Conservation (phyloP, 2,329 filamentous ascomycete species). For the Nothopassalora personata region DNA sequence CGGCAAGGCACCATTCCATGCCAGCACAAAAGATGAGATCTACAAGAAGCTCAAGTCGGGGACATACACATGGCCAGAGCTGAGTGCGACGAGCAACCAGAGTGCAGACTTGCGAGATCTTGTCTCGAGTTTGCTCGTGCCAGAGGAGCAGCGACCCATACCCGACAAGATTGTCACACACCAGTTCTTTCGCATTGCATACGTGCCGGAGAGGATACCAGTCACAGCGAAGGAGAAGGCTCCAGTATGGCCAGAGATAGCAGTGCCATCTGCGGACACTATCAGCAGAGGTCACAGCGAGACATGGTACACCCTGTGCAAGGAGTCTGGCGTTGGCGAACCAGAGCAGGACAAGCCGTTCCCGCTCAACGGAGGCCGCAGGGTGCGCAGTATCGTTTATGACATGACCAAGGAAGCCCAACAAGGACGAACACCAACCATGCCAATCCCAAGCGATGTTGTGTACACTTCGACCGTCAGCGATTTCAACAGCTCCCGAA, state of each 20-base stretch:
- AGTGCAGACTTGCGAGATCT: slow-evolving; percentile 76
- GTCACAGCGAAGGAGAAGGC: slow-evolving; percentile 40
- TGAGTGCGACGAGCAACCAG: slow-evolving; percentile 60
- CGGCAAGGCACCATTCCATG: slow-evolving; percentile 94
- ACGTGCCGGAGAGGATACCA: slow-evolving; percentile 57
- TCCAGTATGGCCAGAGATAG: slow-evolving; percentile 44
- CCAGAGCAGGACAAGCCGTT: slow-evolving; percentile 44
- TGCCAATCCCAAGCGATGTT: slow-evolving; percentile 45
- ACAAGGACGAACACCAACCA: slow-evolving; percentile 43
- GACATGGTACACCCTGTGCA: slow-evolving; percentile 48
- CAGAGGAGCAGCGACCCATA: slow-evolving; percentile 67
- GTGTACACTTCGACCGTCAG: slow-evolving; percentile 41
- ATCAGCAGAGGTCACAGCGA: slow-evolving; percentile 46
- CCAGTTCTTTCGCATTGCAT: slow-evolving; percentile 71
- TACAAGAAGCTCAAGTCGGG: slow-evolving; percentile 64
- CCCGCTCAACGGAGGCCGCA: slow-evolving; percentile 42
- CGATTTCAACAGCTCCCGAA: slow-evolving; percentile 28
- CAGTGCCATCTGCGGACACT: slow-evolving; percentile 40
- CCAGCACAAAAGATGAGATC: slow-evolving; percentile 79
- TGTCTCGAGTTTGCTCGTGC: slow-evolving; percentile 68
- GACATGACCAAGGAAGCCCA: slow-evolving; percentile 48
- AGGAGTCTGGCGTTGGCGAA: slow-evolving; percentile 47
- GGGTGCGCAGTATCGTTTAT: slow-evolving; percentile 45
- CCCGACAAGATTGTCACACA: slow-evolving; percentile 76
- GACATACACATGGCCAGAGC: slow-evolving; percentile 74